These are phyloP conservation scores for Lizonia empirigonia DNA, from an alignment of 2,329 filamentous ascomycete genomes.

Conservation along the genomic window DNA sequence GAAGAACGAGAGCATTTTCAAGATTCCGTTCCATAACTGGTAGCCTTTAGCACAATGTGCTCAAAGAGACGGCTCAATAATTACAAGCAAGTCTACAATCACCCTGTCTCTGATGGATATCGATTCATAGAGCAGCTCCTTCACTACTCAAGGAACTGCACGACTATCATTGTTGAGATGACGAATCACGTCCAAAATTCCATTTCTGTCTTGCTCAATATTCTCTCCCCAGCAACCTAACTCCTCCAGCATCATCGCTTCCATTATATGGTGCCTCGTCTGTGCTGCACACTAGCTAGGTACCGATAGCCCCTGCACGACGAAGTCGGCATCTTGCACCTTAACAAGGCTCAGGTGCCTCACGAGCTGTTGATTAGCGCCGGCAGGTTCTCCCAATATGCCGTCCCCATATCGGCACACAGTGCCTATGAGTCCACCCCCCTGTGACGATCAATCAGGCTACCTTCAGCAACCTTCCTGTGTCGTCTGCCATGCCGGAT, in stretches of 20 bases:
- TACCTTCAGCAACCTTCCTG: constrained; percentile 4
- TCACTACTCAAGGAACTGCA: no score
- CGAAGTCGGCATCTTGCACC: background rate
- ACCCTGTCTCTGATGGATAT: no score
- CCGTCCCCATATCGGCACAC: background rate
- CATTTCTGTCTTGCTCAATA: no score
- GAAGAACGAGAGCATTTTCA: no score
- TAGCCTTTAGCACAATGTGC: no score
- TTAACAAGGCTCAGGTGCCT: background rate
- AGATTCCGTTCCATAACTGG: no score
- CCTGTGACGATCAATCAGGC: background rate
- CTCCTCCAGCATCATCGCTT: background rate
- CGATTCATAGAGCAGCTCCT: no score
- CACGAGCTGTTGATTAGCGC: background rate
- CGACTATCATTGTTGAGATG: no score
- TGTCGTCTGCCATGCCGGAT: background rate
- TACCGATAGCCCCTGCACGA: background rate
- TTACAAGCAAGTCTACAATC: no score
- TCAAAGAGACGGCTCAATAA: no score
- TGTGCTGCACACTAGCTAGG: background rate
- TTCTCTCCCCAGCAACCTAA: no score
- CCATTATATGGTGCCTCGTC: background rate
- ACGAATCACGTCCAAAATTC: no score
- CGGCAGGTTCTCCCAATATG: background rate
- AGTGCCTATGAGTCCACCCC: background rate